Evolutionary conservation across 805 yeast species (phyloP), one percentile per base, ranked within the genome.

Genomic region (Hanseniaspora osmophila): DNA sequence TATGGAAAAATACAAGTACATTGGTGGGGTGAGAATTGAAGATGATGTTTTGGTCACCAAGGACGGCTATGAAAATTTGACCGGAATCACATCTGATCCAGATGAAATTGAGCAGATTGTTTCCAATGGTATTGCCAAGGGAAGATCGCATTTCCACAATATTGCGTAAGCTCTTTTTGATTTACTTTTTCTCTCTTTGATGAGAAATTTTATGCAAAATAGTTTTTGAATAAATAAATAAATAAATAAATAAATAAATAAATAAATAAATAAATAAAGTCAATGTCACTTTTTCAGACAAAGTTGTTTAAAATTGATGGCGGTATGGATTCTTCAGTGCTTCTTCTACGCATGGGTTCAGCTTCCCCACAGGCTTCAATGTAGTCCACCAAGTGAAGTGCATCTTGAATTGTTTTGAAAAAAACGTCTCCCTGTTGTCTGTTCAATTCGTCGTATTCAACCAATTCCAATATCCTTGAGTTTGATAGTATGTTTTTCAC

Each of bases 11-110:
- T 90, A 87, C 63, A 75, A 82, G 80, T 75, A 80, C 52, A 76
- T 92, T 47, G 98, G 98, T n/a, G 98, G 98, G 40, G 96, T 90
- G 6, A 77, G 98, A 62, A 86, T 90, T 47, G 98, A 90, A 63
- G 98, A 90, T 59, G 96, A 90, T 58, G 73, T 92, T 38, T 65
- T 85, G 40, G 80, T 90, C 30, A 84, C 95, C 1, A 70, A 70
- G 42, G 66, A 65, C 45, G 97, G 97, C 0, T 77, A 64, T 56
- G 95, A 87, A 57, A 83, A 84, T 54, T 66, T 90, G 45, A 90
- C 96, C 1, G 71, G 74, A 27, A 77, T 90, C 45, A 85, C 96
- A 1, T 80, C 82, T 47, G 94, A 92, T 59, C 87, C 96, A 1
- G 73, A 70, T 3, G 95, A 87, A 61, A 80, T 90, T 45, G 73